These are phyloP conservation scores for Alternaria gaisen DNA, from an alignment of 2,329 filamentous ascomycete genomes.

Conservation along the genomic window DNA sequence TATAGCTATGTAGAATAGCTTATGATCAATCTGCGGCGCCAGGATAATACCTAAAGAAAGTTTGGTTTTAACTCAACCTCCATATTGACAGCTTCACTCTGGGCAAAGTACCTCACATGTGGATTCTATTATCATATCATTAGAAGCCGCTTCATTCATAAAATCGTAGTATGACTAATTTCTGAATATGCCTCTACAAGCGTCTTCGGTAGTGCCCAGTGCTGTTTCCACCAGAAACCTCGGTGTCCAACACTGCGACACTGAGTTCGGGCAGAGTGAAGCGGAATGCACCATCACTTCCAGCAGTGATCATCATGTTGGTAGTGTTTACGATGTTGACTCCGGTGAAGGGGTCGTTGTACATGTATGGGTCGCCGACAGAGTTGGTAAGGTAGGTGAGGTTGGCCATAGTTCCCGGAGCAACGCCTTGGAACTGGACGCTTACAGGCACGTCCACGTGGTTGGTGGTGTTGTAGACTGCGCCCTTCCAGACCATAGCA, in stretches of 20 bases:
- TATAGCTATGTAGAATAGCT: not conserved
- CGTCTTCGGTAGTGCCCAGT: not conserved
- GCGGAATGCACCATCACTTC: conserved; percentile 58
- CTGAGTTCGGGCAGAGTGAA: conserved; percentile 65
- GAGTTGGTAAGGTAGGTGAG: conserved; percentile 57
- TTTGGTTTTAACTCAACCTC: not conserved
- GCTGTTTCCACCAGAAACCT: conserved; percentile 11
- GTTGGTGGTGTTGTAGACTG: conserved; percentile 60
- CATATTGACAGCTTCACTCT: not conserved
- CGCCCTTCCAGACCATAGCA: conserved; percentile 56
- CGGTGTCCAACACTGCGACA: conserved; percentile 63
- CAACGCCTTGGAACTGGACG: conserved; percentile 42
- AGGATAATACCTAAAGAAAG: not conserved
- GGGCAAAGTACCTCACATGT: not conserved
- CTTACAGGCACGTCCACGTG: conserved; percentile 30
- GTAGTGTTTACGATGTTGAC: conserved; percentile 51
- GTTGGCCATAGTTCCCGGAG: conserved; percentile 35
- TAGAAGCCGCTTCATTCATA: not conserved
- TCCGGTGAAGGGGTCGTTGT: conserved; percentile 59
- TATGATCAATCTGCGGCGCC: accelerated
- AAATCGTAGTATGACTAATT: not conserved
- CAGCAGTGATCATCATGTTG: conserved; percentile 35
- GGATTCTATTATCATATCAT: not conserved
- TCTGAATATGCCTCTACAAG: not conserved
- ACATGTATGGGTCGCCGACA: conserved; percentile 49